These are phyloP conservation scores for Cyamopsis tetragonoloba DNA, from an alignment of 306 rosid species.

Conservation along the genomic window DNA sequence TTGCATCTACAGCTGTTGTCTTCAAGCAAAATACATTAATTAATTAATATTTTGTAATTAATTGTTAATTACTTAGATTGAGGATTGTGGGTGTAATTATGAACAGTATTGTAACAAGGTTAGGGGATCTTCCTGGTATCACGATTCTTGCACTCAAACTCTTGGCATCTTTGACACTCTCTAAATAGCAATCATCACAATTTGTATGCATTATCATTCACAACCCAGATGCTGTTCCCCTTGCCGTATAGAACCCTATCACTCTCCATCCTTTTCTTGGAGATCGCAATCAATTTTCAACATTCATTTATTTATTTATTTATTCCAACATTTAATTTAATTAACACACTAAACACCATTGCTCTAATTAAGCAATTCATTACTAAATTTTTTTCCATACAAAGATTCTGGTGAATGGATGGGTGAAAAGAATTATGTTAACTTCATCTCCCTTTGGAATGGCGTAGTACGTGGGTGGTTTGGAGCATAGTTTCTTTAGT, in stretches of 20 bases:
- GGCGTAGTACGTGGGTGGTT: too few relatives aligned
- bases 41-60: not conserved
- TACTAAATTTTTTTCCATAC: too few relatives aligned
- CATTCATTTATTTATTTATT: too few relatives aligned
- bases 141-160: constrained; percentile 42
- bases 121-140: constrained; percentile 42
- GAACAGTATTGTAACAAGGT: constrained; percentile 20
- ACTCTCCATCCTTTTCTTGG: too few relatives aligned
- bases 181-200: constrained; percentile 27
- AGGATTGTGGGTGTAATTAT: constrained; percentile 41
- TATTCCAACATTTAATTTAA: too few relatives aligned
- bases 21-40: constrained; percentile 27
- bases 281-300: not conserved
- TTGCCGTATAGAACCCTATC: too few relatives aligned
- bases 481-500: too few relatives aligned
- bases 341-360: too few relatives aligned
- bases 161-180: constrained; percentile 38
- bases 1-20: constrained; percentile 44
- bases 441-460: too few relatives aligned
- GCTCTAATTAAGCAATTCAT: too few relatives aligned
- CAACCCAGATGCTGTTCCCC: not conserved
- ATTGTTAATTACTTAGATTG: not conserved
- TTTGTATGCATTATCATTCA: constrained; percentile 31
- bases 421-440: too few relatives aligned
- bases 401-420: too few relatives aligned